Conservation (phyloP, 2,329 filamentous ascomycete genomes). For the Diaporthe sp. region DNA sequence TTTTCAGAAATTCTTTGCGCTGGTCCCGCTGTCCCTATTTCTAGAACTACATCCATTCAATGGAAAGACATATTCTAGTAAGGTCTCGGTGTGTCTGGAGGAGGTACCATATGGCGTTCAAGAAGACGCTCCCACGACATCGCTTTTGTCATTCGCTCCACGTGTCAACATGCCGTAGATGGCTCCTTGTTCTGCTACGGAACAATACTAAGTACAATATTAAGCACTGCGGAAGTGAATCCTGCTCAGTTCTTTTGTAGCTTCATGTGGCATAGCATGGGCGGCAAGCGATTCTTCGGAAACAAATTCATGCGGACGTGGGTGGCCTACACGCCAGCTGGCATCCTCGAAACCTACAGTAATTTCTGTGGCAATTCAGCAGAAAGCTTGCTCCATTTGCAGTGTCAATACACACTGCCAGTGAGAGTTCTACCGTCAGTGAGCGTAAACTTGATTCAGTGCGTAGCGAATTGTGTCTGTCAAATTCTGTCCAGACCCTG, state of each 20-base stretch:
- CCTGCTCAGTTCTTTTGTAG: not conserved
- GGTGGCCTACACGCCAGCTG: not conserved
- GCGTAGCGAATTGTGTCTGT: not conserved
- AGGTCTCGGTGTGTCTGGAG: not conserved
- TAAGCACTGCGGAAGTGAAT: not conserved
- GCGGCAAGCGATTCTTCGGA: not conserved
- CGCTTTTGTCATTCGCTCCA: not conserved
- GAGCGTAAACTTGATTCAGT: not conserved
- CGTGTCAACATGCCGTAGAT: not conserved
- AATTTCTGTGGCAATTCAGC: not conserved
- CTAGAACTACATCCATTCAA: not conserved
- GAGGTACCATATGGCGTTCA: not conserved
- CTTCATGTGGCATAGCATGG: not conserved
- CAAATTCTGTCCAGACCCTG: not conserved
- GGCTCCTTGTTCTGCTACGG: not conserved
- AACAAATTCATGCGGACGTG: not conserved
- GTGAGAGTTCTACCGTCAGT: not conserved
- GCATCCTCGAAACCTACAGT: not conserved
- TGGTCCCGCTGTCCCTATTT: not conserved
- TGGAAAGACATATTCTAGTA: not conserved
- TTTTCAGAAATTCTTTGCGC: not conserved
- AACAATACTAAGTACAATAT: constrained; percentile 19
- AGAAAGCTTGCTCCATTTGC: not conserved
- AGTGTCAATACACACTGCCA: not conserved
- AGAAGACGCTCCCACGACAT: not conserved